These are phyloP conservation scores for Coemansia sp. DNA, from an alignment of 192 early-diverging fungal species.

Conservation along the genomic window DNA sequence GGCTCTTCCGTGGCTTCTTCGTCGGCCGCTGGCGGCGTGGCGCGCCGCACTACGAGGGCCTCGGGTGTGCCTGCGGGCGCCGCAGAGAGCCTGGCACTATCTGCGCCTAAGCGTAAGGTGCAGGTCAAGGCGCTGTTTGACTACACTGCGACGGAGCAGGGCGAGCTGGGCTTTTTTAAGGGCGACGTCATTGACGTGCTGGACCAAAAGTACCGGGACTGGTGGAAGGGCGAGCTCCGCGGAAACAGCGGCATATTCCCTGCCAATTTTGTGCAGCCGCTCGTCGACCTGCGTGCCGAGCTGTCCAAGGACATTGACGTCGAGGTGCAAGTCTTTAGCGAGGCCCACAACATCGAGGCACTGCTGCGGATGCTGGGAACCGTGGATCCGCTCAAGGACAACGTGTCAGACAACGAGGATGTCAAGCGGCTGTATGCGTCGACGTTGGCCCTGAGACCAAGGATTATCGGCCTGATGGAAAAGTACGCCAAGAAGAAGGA, in stretches of 20 bases:
- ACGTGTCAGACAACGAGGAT: conserved; percentile 83
- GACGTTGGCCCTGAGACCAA: conserved; percentile 78
- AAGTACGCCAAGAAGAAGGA: conserved; percentile 82
- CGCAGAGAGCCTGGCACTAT: conserved; percentile 11
- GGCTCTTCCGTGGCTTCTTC: neutral
- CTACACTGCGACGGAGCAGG: conserved; percentile 82
- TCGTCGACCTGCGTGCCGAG: conserved; percentile 60
- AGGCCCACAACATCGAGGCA: conserved; percentile 71
- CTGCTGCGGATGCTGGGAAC: conserved; percentile 70
- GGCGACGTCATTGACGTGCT: conserved; percentile 88
- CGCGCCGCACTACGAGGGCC: conserved; percentile 22
- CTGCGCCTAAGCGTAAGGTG: conserved; percentile 58
- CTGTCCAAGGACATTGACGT: conserved; percentile 57
- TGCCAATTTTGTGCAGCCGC: conserved; percentile 89
- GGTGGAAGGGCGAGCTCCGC: conserved; percentile 94
- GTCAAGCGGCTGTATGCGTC: conserved; percentile 79
- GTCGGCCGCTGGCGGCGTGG: conserved; percentile 4
- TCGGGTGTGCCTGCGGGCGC: conserved; percentile 20
- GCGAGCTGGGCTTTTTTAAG: conserved; percentile 85
- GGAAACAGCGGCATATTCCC: conserved; percentile 95
- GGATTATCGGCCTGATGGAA: conserved; percentile 82
- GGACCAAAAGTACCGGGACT: conserved; percentile 94
- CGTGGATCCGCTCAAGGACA: conserved; percentile 77
- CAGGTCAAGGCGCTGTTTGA: conserved; percentile 92
- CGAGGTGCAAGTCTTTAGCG: conserved; percentile 67